phyloP scores from a whole-genome alignment of 129 eudicot genomes.

The Arctium lappa region DNA sequence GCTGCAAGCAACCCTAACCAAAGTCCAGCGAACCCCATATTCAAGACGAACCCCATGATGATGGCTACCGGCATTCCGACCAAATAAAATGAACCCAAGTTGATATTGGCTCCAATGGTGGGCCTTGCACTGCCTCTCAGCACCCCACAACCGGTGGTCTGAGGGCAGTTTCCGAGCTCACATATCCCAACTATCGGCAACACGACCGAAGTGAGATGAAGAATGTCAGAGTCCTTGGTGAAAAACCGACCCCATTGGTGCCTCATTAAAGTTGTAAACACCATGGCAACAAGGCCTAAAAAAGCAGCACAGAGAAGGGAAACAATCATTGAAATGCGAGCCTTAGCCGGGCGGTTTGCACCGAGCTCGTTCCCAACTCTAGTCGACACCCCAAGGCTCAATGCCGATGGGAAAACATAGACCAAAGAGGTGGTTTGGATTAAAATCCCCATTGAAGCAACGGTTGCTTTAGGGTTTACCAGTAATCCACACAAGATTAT shows the following conservation, averaged over 20 bases:
- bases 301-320: slow-evolving; percentile 39
- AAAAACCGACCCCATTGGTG: slow-evolving; percentile 55
- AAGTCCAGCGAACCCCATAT: slow-evolving; percentile 59
- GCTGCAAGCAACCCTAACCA: slow-evolving; percentile 73
- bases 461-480: slow-evolving; percentile 42
- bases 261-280: slow-evolving; percentile 30
- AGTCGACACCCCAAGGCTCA: slow-evolving; percentile 56
- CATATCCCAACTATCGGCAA: slow-evolving; percentile 69
- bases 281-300: slow-evolving; percentile 42
- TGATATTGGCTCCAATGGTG: slow-evolving; percentile 46
- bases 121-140: slow-evolving; percentile 77
- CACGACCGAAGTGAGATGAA: slow-evolving; percentile 41
- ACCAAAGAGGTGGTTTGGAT: slow-evolving; percentile 66
- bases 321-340: slow-evolving; percentile 32
- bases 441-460: slow-evolving; percentile 74
- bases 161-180: slow-evolving; percentile 87
- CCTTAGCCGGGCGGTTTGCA: slow-evolving; percentile 49
- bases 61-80: slow-evolving; percentile 68
- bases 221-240: slow-evolving; percentile 36
- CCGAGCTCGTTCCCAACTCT: slow-evolving; percentile 80
- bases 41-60: slow-evolving; percentile 45
- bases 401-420: slow-evolving; percentile 63
- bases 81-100: slow-evolving; percentile 59
- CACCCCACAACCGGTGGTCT: slow-evolving; percentile 70
- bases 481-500: slow-evolving; percentile 54